Evolutionary conservation across 331 rosid genomes (phyloP), one percentile per base, ranked within the genome.

Genomic region (Phaseolus coccineus): DNA sequence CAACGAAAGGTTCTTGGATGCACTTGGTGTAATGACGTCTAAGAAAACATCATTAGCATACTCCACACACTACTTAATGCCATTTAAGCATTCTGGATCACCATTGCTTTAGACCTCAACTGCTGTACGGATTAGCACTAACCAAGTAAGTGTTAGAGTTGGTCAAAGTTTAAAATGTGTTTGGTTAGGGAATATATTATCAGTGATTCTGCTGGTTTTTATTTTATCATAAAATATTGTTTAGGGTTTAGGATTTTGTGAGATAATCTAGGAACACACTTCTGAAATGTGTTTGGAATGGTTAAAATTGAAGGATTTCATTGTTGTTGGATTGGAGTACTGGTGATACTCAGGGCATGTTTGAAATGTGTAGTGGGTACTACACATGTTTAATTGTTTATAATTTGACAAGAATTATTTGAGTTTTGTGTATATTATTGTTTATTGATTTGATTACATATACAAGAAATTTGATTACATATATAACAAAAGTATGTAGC

Each of bases 1-100:
- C 53, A 22, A 46, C 12, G 25, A 31, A 31, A 39, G 52, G 58
- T 69, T 44, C 70, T 78, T 37, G 12, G 76, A 56, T 68, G 8
- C 48, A 69, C 37, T 8, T 42, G 59, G 39, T 37, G 30, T 77
- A 42, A 42, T 42, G 47, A 9, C 3, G 13, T 42, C 47, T 42
- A 42, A 46, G 51, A 46, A 12, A 3, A 22, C 22, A 44, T n/a
- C 65, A 77, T 53, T 52, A n/a, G 53, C 31, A 13, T 22, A 64
- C 80, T 24, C 50, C 1, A 58, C 8, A 19, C 62, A 12, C 52
- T 25, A 13, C 40, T 4, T 47, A 46, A n/a, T 5, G 72, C n/a
- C 13, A 7, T 19, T 3, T 48, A n/a, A 44, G 39, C 73, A 24
- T 67, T 22, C 19, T 62, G 35, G 57, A 46, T 68, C 73, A 28